Conservation (phyloP, 768 basidiomycete genomes). For the Mycena pura region DNA sequence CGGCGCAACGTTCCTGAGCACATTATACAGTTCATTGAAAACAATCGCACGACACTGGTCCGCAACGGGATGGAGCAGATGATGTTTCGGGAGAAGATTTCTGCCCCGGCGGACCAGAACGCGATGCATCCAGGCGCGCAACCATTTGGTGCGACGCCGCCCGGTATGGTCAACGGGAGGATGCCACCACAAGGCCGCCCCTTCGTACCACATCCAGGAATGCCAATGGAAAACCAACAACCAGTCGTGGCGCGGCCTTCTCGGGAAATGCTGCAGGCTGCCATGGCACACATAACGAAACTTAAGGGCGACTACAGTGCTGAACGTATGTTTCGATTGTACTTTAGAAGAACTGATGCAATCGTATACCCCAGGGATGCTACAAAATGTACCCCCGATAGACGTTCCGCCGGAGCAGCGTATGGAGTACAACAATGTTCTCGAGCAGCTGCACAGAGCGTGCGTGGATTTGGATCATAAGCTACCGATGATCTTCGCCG, state of each 20-base stretch:
- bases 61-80: slow-evolving; percentile 46
- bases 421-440: slow-evolving; percentile 53
- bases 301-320: slow-evolving; percentile 42
- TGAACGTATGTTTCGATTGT: slow-evolving; percentile 32
- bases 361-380: slow-evolving; percentile 42
- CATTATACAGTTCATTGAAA: slow-evolving; percentile 64
- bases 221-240: slow-evolving; percentile 25
- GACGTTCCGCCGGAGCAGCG: slow-evolving; percentile 62
- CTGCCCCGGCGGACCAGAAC: slow-evolving; percentile 28
- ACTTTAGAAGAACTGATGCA: not conserved
- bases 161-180: slow-evolving; percentile 2
- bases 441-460: slow-evolving; percentile 57
- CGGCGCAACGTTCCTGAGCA: slow-evolving; percentile 53
- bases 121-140: slow-evolving; percentile 4
- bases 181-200: slow-evolving; percentile 8
- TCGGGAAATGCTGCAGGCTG: slow-evolving; percentile 42
- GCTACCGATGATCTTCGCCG: slow-evolving; percentile 52
- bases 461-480: slow-evolving; percentile 57
- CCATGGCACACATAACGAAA: slow-evolving; percentile 34
- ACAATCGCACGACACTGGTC: slow-evolving; percentile 55
- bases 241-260: slow-evolving; percentile 22
- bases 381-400: slow-evolving; percentile 36
- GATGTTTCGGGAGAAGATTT: slow-evolving; percentile 40
- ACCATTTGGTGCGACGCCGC: slow-evolving; percentile 9
- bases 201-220: slow-evolving; percentile 11